Conservation (phyloP, 2,329 filamentous ascomycete species). For the Colletotrichum sp. region DNA sequence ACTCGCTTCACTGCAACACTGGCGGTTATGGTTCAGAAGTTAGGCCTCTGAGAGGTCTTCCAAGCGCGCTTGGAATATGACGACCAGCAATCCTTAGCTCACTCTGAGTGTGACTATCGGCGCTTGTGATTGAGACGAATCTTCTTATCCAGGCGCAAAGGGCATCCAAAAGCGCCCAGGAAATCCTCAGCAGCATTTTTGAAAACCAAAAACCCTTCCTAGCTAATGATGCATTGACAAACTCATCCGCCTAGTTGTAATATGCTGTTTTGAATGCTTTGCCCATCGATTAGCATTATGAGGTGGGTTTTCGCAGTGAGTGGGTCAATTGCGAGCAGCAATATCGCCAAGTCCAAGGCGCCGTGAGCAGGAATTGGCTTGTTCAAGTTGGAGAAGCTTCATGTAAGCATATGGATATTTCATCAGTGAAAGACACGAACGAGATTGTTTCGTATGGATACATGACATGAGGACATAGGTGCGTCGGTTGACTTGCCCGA, state of each 20-base stretch:
- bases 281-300: not conserved
- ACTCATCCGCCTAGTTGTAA: not conserved
- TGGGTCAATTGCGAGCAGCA: not conserved
- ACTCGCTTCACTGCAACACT: not conserved
- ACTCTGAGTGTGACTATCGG: not conserved
- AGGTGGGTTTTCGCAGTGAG: not conserved
- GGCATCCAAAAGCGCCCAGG: not conserved
- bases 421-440: not conserved
- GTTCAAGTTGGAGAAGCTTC: not conserved
- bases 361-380: not conserved
- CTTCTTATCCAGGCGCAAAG: not conserved
- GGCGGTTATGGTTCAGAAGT: not conserved
- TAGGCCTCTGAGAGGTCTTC: not conserved
- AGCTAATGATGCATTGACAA: not conserved
- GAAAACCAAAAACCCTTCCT: not conserved
- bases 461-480: not conserved
- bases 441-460: not conserved
- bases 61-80: not conserved
- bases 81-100: not conserved
- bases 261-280: not conserved
- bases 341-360: not conserved
- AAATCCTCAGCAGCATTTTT: not conserved
- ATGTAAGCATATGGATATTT: not conserved
- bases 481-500: too few species aligned
- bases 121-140: not conserved